A percentile compares a stretch with the other conserved stretches of the same genome.
phyloP scores from a whole-genome alignment of 2,329 filamentous ascomycete species.

The Scopulariopsis brevicaulis region DNA sequence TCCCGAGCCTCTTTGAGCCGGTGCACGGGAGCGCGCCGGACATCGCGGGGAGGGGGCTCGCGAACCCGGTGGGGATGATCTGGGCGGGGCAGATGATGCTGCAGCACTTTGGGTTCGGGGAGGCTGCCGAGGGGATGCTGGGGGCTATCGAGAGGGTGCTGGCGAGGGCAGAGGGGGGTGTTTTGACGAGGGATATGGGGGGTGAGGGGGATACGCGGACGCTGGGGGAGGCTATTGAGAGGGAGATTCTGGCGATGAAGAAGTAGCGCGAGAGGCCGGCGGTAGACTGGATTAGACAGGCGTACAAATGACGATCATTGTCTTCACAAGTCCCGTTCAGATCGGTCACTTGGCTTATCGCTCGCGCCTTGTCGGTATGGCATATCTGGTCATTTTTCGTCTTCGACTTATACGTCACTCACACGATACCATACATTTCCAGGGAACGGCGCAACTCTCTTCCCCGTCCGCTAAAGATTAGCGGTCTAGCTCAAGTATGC shows the following conservation, averaged over 20 bases:
- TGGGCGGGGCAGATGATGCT: conserved; percentile 58
- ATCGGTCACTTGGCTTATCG: too few species aligned
- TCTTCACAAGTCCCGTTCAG: too few species aligned
- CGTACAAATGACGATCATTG: too few species aligned
- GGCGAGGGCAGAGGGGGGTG: conserved; percentile 21
- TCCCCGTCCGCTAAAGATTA: too few species aligned
- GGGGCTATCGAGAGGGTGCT: conserved; percentile 54
- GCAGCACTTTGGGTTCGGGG: conserved; percentile 13
- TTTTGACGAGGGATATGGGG: conserved; percentile 20
- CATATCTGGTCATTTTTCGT: too few species aligned
- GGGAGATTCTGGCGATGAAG: conserved; percentile 9
- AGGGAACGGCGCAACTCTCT: too few species aligned
- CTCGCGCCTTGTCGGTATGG: too few species aligned
- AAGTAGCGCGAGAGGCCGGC: too few species aligned
- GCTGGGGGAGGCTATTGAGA: conserved; percentile 12
- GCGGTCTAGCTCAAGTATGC: too few species aligned
- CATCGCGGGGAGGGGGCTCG: conserved; percentile 60
- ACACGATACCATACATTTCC: too few species aligned
- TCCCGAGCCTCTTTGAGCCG: conserved; percentile 48
- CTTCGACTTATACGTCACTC: too few species aligned
- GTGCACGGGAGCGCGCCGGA: conserved; percentile 66
- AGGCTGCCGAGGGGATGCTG: conserved; percentile 38
- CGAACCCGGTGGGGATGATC: conserved; percentile 63
- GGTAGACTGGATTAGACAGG: too few species aligned
- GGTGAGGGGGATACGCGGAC: conserved; percentile 14